Evolutionary conservation across 495 filamentous ascomycete species (phyloP), one percentile per base, ranked within the genome.

Genomic region (Neurospora sp.): DNA sequence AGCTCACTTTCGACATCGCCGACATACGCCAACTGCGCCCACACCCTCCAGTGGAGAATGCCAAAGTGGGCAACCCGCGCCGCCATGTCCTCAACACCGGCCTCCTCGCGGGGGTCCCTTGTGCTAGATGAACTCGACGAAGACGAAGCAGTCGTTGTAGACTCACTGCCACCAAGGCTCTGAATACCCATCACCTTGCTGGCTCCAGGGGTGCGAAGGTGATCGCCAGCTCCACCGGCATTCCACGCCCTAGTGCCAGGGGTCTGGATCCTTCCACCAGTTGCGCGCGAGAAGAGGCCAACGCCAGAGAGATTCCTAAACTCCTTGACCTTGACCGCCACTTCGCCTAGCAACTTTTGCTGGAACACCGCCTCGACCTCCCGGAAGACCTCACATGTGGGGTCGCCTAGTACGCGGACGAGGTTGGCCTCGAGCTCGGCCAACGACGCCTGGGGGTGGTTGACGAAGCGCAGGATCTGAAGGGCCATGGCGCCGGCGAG

Each of bases 21-120:
- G 1, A 83, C 76, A 78, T 93, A 96, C 1, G 89, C 87, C 68
- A 93, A 80, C 39, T 89, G 89, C 7, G 88, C 90, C 94, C 94
- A 97, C 3, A 96, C 90, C 69, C 90, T 85, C 94, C 94, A 97
- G 80, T 97, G 93, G 31, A 97, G 81, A 22, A 94, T 85, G 9
- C 89, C 88, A 53, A 97, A 87, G 75, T 96, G 94, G 12, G 93
- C 89, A 45, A 96, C 83, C 39, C 91, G 89, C 72, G 87, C 89
- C 2, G 91, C 88, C 76, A 95, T 88, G 70, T 93, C 89, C 65
- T 88, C 86, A 20, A 92, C 80, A 70, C 88, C 87, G 37, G 82
- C 85, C 53, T 85, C 83, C 65, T 85, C 84, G 18, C 83, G 81
- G 9, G 80, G 78, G 38, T 84, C 83, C n/a, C 81, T 78, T 41